phyloP scores from a whole-genome alignment of 73 alveolate species.

The Durusdinium trenchii region DNA sequence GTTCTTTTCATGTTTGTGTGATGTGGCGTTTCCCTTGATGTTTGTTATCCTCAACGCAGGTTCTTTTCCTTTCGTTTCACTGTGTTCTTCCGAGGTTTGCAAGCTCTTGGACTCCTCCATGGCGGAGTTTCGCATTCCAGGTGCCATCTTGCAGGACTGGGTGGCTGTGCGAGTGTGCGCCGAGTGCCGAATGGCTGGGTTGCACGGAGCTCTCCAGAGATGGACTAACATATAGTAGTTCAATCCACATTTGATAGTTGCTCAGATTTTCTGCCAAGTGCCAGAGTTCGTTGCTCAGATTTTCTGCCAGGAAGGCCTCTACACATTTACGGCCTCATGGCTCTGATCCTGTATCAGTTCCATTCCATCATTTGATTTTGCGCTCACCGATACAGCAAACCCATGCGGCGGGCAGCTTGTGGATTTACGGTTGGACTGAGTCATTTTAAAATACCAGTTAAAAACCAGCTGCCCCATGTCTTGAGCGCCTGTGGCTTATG shows the following conservation, averaged over 20 bases:
- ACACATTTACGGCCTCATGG: constrained; percentile 42
- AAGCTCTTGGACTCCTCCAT: constrained; percentile 27
- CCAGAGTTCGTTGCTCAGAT: background rate
- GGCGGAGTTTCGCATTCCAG: background rate
- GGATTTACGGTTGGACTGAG: background rate
- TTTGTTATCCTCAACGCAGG: too few relatives aligned
- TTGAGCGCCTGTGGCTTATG: too few relatives aligned
- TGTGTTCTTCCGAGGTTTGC: constrained; percentile 64
- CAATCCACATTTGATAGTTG: too few relatives aligned
- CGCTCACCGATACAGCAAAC: too few relatives aligned
- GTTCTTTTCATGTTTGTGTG: too few relatives aligned
- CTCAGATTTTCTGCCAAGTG: too few relatives aligned
- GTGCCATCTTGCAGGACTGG: constrained; percentile 13
- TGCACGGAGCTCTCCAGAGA: too few relatives aligned
- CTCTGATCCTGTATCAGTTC: too few relatives aligned
- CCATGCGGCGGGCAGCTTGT: background rate
- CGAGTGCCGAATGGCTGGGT: background rate
- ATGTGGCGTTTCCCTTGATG: too few relatives aligned
- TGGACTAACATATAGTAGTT: too few relatives aligned
- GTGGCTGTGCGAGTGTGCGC: background rate
- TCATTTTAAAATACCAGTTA: background rate
- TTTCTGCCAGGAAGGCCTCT: constrained; percentile 58
- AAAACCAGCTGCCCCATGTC: background rate
- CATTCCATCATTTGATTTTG: too few relatives aligned
- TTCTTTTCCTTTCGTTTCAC: too few relatives aligned